Evolutionary conservation across 139 green algal genomes (phyloP), one percentile per base, ranked within the genome.

Genomic region (Gonium pectorale): DNA sequence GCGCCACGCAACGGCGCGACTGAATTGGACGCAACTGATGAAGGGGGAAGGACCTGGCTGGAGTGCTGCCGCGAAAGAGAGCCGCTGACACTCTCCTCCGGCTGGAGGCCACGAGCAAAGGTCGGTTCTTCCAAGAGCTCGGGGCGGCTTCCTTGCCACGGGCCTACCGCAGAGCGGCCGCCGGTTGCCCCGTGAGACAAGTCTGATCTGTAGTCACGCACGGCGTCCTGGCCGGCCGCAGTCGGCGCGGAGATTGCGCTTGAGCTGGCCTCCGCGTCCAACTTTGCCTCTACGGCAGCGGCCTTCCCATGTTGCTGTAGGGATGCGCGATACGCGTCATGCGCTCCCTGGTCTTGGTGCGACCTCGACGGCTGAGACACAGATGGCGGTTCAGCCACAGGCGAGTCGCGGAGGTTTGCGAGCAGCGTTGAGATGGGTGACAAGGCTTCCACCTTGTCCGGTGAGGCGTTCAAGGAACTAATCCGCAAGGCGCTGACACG

Each of bases 391-490:
- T 7, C 33, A 2, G 73, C 5, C 13, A 5, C 37, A 29, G 19
- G 5, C 4, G 24, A 64, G 24, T 5, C 33, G 27, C 27, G 54
- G 27, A 82, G 40, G 59, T 51, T 60, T 17, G 74, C 74, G 0
- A 82, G 74, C 40, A 82, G 74, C 13, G 74, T 60, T 3, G 74
- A 82, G 11, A 82, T 82, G 56, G 74, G 74, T 1, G 74, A 82
- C 29, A 82, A 54, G 35, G 73, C 8, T 40, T 77, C 68, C n/a
- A n/a, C n/a, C n/a, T n/a, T n/a, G n/a, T n/a, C n/a, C n/a, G n/a
- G n/a, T n/a, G n/a, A n/a, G n/a, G n/a, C n/a, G n/a, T n/a, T n/a
- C n/a, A n/a, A n/a, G n/a, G n/a, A n/a, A n/a, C n/a, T n/a, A n/a
- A n/a, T n/a, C n/a, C n/a, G n/a, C n/a, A n/a, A n/a, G n/a, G n/a